These are phyloP conservation scores for Candida albicans DNA, from an alignment of 1,139 yeast genomes.

Conservation along the genomic window DNA sequence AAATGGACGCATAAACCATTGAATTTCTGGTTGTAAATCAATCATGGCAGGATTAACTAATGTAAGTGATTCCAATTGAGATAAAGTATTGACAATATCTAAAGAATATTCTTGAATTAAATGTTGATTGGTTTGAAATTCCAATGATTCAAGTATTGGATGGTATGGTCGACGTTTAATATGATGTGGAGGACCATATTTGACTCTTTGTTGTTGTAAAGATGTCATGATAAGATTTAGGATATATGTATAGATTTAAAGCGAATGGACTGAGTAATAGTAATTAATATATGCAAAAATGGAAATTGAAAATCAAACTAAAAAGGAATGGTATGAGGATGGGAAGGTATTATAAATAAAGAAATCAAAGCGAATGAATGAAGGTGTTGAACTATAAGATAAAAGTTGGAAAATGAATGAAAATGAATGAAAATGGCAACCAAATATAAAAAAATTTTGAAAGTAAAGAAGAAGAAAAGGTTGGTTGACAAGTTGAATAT, in stretches of 20 bases:
- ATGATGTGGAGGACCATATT: conserved; percentile 49
- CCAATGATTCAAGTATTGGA: conserved; percentile 46
- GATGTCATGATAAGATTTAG: neutral
- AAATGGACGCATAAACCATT: conserved; percentile 91
- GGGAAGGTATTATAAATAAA: neutral
- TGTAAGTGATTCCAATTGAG: conserved; percentile 27
- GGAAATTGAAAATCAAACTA: neutral
- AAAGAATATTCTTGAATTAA: conserved; percentile 43
- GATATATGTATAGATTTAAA: neutral
- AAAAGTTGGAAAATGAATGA: too few species aligned
- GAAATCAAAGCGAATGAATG: neutral
- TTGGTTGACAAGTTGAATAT: too few species aligned
- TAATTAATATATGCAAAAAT: neutral
- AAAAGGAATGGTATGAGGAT: neutral
- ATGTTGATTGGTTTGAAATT: conserved; percentile 44
- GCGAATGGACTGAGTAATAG: neutral
- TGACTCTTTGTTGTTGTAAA: conserved; percentile 7
- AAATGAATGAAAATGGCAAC: conserved; percentile 1
- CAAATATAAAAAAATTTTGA: too few species aligned
- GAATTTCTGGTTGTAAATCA: conserved; percentile 87
- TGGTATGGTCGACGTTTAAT: conserved; percentile 39
- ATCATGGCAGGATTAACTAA: conserved; percentile 66
- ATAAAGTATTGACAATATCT: conserved; percentile 31
- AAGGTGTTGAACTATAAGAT: too few species aligned
- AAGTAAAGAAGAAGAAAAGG: too few species aligned